Base-by-base conservation (phyloP, 23 red algal genomes). In the Gracilariopsis chorda region DNA sequence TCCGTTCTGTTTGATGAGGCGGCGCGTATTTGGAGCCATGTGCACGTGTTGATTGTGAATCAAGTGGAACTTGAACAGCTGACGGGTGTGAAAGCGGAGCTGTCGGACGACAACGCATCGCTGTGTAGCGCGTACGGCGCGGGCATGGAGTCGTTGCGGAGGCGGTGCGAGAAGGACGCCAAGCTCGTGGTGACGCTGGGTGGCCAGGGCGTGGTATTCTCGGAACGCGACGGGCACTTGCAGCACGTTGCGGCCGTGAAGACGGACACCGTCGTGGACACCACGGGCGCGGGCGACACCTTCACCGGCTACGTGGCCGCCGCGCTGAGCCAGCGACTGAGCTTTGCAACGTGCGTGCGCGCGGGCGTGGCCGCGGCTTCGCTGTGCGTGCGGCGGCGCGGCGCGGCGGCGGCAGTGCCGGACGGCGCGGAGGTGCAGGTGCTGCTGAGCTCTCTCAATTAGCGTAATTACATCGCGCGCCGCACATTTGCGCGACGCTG, bases 271-370 rank as follows among this genome's bases (percentile, higher is more conserved):
- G 85, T 70, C 0, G 63, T 82, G 59, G 76, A 91, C 71, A 91
- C 75, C 14, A 91, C 88, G 5, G 88, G 75, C 52, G 88, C 88
- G 2, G 88, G 88, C 49, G 88, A 91, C 35, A 69, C 56, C 32
- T 59, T 91, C 48, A 70, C 75, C 12, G 88, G 88, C 24, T 79
- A 81, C 27, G 24, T 91, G 57, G 57, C 51, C 0, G 73, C 73
- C 20, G 88, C 70, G 14, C 20, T 91, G 74, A 58, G 48, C 44
- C 27, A 23, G 1, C 57, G 76, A 1, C 2, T 36, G 32, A 17
- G 28, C 35, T 45, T 79, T 29, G 72, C 45, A 29, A 19, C n/a
- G 17, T 49, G 45, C 40, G 42, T 80, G 14, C n/a, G 39, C 14
- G 17, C 33, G 39, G 85, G 68, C 4, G 71, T 89, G 51, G 52